A percentile compares a stretch with the other conserved stretches of the same genome.
These are phyloP conservation scores for Sclerotinia nivalis DNA, from an alignment of 2,329 filamentous ascomycete genomes.

Conservation along the genomic window DNA sequence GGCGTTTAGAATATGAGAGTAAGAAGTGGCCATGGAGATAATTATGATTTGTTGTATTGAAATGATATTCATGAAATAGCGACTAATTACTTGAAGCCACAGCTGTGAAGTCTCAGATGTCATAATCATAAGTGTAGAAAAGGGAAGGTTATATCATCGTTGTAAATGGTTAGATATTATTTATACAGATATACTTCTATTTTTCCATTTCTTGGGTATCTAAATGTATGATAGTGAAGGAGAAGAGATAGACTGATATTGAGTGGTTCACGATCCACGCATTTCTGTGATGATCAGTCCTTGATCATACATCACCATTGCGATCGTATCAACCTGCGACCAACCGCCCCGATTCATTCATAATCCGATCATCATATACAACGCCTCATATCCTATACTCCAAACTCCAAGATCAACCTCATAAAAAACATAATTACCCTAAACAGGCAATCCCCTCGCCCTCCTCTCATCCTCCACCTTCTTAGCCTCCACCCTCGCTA, in stretches of 20 bases:
- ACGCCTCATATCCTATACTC: neutral
- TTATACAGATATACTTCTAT: neutral
- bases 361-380: neutral
- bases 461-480: constrained; percentile 61
- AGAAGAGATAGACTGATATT: neutral
- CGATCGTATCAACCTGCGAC: neutral
- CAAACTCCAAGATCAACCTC: neutral
- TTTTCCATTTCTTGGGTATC: neutral
- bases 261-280: neutral
- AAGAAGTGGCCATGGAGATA: too few relatives aligned
- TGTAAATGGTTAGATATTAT: too few relatives aligned
- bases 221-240: neutral
- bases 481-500: constrained; percentile 63
- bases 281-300: neutral
- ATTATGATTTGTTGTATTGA: too few relatives aligned
- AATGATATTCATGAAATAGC: too few relatives aligned
- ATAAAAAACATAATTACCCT: neutral
- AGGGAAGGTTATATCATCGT: too few relatives aligned
- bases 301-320: neutral
- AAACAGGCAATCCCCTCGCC: constrained; percentile 45
- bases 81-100: too few relatives aligned
- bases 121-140: too few relatives aligned
- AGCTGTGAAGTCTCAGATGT: too few relatives aligned
- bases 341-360: neutral
- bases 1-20: too few relatives aligned